These are phyloP conservation scores for Aquilaria sinensis DNA, from an alignment of 345 rosid species.

Conservation along the genomic window DNA sequence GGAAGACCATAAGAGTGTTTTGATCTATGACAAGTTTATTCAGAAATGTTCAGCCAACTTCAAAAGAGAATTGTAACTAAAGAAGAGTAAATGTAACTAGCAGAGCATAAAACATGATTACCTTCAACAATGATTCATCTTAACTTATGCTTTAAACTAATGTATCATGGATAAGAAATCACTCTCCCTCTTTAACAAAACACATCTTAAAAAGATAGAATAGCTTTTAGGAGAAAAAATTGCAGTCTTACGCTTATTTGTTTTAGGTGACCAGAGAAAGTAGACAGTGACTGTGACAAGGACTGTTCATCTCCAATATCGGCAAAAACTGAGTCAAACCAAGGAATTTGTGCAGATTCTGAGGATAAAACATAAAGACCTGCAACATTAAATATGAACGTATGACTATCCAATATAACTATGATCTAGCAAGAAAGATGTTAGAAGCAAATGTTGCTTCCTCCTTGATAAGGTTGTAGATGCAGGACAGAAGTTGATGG, in stretches of 20 bases:
- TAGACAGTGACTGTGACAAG: slow-evolving; percentile 81
- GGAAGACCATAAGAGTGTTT: too few relatives aligned
- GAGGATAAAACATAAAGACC: slow-evolving; percentile 81
- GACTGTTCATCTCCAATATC: slow-evolving; percentile 98
- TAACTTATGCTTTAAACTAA: too few relatives aligned
- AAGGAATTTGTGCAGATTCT: slow-evolving; percentile 80
- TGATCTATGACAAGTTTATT: too few relatives aligned
- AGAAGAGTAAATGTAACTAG: too few relatives aligned
- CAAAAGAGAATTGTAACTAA: too few relatives aligned
- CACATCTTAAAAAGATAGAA: too few relatives aligned
- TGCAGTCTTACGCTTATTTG: slow-evolving; percentile 70
- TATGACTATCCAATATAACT: not conserved
- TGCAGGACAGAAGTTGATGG: too few relatives aligned
- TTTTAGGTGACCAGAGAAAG: slow-evolving; percentile 91
- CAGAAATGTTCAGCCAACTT: too few relatives aligned
- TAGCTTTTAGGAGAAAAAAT: slow-evolving; percentile 7
- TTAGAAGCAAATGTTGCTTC: slow-evolving; percentile 1
- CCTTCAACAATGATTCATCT: too few relatives aligned
- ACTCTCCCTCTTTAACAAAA: not conserved
- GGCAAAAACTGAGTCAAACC: slow-evolving; percentile 92
- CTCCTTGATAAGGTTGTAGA: not conserved
- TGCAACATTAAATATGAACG: slow-evolving; percentile 26
- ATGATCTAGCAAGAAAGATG: not conserved
- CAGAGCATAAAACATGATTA: too few relatives aligned
- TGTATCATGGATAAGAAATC: not conserved